A percentile compares a stretch with the other conserved stretches of the same genome.
phyloP scores from a whole-genome alignment of 257 asterid genomes.

The Penstemon eatonii region DNA sequence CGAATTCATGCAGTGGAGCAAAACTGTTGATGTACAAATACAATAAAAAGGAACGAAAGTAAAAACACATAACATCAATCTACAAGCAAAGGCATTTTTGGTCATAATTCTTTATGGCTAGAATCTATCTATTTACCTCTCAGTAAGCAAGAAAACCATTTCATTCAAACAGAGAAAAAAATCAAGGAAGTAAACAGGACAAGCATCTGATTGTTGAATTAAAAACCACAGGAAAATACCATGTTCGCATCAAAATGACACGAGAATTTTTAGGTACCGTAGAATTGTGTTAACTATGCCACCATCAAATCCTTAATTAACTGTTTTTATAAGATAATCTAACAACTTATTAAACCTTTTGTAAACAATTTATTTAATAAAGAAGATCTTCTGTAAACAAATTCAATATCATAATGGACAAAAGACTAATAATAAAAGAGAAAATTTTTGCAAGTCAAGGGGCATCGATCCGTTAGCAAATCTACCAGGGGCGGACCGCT shows the following conservation, averaged over 20 bases:
- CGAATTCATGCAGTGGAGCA: not conserved
- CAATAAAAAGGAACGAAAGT: slow-evolving; percentile 9
- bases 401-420: slow-evolving; percentile 10
- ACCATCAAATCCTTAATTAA: slow-evolving; percentile 14
- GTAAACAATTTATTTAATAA: too few relatives aligned
- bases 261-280: slow-evolving; percentile 8
- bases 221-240: too few relatives aligned
- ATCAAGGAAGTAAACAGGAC: too few relatives aligned
- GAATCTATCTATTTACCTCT: not conserved
- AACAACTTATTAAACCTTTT: not conserved
- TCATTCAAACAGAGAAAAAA: too few relatives aligned
- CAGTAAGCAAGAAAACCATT: not conserved
- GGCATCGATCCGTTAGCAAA: slow-evolving; percentile 78
- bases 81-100: slow-evolving; percentile 7
- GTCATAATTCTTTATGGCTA: not conserved
- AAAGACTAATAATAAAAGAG: not conserved
- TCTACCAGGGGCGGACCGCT: too few relatives aligned
- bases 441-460: slow-evolving; percentile 84
- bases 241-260: not conserved
- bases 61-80: not conserved
- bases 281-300: slow-evolving; percentile 4
- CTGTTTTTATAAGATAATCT: slow-evolving; percentile 11
- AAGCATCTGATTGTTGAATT: too few relatives aligned
- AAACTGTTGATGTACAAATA: not conserved
- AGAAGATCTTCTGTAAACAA: not conserved